Evolutionary conservation across 768 basidiomycete species (phyloP), one percentile per base, ranked within the genome.

Genomic region (Leucosporidium creatinivorum): DNA sequence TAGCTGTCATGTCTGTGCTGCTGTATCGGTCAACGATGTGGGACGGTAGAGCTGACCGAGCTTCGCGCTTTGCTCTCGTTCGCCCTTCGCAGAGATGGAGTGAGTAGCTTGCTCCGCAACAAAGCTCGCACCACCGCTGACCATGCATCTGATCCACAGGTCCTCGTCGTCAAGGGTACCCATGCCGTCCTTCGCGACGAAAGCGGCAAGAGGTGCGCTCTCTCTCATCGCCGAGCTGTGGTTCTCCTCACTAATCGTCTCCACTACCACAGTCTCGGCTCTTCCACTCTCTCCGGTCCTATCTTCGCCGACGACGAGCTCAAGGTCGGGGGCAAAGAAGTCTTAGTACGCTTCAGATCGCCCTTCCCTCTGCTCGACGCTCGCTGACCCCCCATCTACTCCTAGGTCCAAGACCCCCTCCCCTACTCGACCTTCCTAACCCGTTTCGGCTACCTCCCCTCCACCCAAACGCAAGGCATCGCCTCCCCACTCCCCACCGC

Each of bases 121-220:
- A 19, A 9, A 39, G 15, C 57, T 55, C 54, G 23, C 1, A 7
- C 10, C n/a, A 17, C 15, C 39, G 39, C 28, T 4, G 13, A n/a
- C 36, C 19, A 12, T 26, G 8, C 17, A 0, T 23, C 26, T n/a
- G 7, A 8, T 9, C 4, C 0, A 17, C 52, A 72, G 70, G 52
- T 21, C 21, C 31, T 68, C 18, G 33, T 68, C 9, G 23, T 66
- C 1, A 28, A 52, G 4, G 70, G 67, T 0, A 52, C 39, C 6
- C 25, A 8, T 4, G 33, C 30, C 15, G 63, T 58, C 9, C 18
- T 72, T n/a, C 48, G 39, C 9, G 50, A 56, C 25, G 70, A 66
- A 23, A 44, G 51, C 3, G 70, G 70, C 57, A 63, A 61, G 26
- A 60, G 48, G 70, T 66, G 59, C 39, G 58, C 8, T 48, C 44